Percentiles rank a stretch among this genome's conserved stretches.
These are phyloP conservation scores for Neofusicoccum parvum DNA, from an alignment of 2,329 filamentous ascomycete species.

Conservation along the genomic window DNA sequence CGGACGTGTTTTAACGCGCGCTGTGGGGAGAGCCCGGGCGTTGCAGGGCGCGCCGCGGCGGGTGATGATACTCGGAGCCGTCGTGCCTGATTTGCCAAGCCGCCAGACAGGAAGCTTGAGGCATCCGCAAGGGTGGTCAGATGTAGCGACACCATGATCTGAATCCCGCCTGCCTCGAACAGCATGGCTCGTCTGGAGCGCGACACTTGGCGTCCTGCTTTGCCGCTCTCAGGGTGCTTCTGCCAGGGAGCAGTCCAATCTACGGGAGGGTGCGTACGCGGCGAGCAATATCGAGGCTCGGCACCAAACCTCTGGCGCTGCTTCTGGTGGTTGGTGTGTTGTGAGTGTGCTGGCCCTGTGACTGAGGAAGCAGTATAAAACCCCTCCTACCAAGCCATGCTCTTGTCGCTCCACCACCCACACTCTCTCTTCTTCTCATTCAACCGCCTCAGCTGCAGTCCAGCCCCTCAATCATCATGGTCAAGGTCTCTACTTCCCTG, in stretches of 20 bases:
- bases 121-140: conserved; percentile 5
- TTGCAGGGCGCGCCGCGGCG: neutral
- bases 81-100: conserved; percentile 12
- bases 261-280: neutral
- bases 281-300: neutral
- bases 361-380: neutral
- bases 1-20: neutral
- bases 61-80: neutral
- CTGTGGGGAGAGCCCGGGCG: neutral
- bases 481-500: conserved; percentile 3
- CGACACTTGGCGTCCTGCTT: conserved; percentile 7
- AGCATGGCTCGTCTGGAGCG: neutral
- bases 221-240: neutral
- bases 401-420: neutral
- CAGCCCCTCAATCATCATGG: neutral
- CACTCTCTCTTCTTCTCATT: neutral
- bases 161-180: conserved; percentile 6
- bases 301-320: neutral
- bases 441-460: neutral
- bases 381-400: neutral
- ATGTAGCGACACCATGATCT: neutral
- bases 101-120: conserved; percentile 12
- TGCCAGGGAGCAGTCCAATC: neutral
- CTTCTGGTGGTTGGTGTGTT: neutral
- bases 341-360: neutral